A percentile compares a stretch with the other conserved stretches of the same genome.
These are phyloP conservation scores for Sordariomycetes sp. DNA, from an alignment of 2,329 filamentous ascomycete species.

Conservation along the genomic window DNA sequence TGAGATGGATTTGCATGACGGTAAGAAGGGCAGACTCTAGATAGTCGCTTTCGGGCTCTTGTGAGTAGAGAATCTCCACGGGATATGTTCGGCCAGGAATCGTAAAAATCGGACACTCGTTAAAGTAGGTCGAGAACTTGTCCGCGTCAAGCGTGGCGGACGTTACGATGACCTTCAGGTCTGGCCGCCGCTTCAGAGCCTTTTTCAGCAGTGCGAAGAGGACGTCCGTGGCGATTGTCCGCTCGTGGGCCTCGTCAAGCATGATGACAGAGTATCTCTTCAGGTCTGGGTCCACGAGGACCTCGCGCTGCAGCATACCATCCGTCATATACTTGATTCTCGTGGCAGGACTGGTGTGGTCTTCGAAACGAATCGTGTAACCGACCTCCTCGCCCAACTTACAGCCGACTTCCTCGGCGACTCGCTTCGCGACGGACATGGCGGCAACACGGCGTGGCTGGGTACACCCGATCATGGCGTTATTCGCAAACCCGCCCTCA, in stretches of 20 bases:
- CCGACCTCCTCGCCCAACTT: conserved; percentile 85
- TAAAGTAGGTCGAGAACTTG: conserved; percentile 95
- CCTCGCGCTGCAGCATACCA: conserved; percentile 93
- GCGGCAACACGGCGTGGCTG: conserved; percentile 94
- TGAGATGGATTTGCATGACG: conserved; percentile 96
- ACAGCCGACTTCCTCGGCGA: conserved; percentile 90
- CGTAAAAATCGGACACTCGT: conserved; percentile 90
- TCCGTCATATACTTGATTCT: conserved; percentile 99
- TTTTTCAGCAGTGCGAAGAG: conserved; percentile 92
- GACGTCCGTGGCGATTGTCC: conserved; percentile 92
- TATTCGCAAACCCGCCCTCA: conserved; percentile 79
- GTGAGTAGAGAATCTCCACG: conserved; percentile 90
- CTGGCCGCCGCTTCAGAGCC: conserved; percentile 71
- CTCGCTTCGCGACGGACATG: conserved; percentile 95
- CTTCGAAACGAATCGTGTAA: conserved; percentile 96
- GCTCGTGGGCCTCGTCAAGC: conserved; percentile 95
- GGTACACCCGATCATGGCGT: conserved; percentile 89
- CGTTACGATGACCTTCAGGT: conserved; percentile 92
- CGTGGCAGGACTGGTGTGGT: conserved; percentile 77
- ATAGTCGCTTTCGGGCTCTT: conserved; percentile 93
- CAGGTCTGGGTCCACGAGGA: conserved; percentile 82
- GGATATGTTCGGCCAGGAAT: conserved; percentile 93
- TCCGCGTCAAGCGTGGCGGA: conserved; percentile 94
- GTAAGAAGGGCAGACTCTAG: conserved; percentile 89
- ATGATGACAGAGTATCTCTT: conserved; percentile 92